These are phyloP conservation scores for Podila epigama DNA, from an alignment of 192 early-diverging fungal species.

Conservation along the genomic window DNA sequence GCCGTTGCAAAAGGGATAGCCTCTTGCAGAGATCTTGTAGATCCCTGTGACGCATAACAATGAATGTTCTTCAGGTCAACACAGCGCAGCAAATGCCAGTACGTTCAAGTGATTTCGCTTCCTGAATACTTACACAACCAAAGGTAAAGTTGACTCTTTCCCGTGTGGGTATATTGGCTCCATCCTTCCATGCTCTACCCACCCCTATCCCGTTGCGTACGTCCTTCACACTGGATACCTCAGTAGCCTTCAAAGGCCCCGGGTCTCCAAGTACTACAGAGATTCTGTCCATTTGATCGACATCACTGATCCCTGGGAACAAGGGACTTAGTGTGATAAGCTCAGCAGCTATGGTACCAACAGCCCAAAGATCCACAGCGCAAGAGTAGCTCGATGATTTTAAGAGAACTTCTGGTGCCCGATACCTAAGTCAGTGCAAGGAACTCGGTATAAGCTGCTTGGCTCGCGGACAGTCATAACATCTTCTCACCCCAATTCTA, in stretches of 20 bases:
- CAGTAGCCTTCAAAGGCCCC: not conserved
- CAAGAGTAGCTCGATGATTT: constrained; percentile 83
- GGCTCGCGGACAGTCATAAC: no score
- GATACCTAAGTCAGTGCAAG: constrained; percentile 68
- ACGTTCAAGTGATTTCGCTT: no score
- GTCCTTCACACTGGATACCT: not conserved
- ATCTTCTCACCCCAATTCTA: not conserved
- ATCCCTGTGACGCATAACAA: constrained; percentile 54
- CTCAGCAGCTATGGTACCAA: constrained; percentile 92
- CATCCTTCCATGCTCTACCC: constrained; percentile 78
- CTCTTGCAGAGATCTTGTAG: constrained; percentile 57
- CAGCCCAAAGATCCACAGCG: constrained; percentile 97
- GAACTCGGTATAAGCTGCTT: not conserved
- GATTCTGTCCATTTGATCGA: constrained; percentile 92
- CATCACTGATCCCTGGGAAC: constrained; percentile 93
- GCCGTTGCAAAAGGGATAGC: constrained; percentile 66
- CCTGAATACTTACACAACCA: no score
- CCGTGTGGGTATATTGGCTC: constrained; percentile 69
- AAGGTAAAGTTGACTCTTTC: constrained; percentile 77
- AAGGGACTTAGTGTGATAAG: constrained; percentile 86
- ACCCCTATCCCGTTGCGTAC: not conserved
- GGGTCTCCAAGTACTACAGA: constrained; percentile 85
- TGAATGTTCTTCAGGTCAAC: no score
- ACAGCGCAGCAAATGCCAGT: no score
- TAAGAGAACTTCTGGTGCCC: constrained; percentile 94